Base-by-base conservation (phyloP, 331 rosid species). In the Ulmus americana region DNA sequence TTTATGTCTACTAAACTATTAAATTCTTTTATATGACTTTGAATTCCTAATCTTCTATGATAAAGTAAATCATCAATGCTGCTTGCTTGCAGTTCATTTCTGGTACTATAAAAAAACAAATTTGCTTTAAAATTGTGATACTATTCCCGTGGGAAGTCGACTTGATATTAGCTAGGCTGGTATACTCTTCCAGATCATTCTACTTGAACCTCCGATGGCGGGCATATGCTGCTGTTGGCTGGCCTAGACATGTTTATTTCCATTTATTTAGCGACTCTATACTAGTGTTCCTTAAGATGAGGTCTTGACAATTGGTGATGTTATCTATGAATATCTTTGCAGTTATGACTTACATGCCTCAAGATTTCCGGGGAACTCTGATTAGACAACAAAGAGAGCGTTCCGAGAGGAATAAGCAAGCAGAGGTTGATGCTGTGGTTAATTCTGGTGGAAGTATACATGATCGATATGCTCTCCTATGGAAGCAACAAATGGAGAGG, bases 401-500 rank as follows among this genome's bases (percentile, higher is more conserved):
- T 50, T 92, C 97, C 0, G 98, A 92, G 83, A 89, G 98, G 82
- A 92, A 87, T 79, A 92, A 81, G 83, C 95, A 86, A 73, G 97
- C 95, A 6, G 95, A 81, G 84, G 81, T 92, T 53, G 95, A 92
- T 20, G 76, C 95, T 72, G 59, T 92, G 84, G 80, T 85, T 46
- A 83, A 63, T 80, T 86, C 98, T 65, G 98, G 97, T 60, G 90
- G 84, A 65, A 89, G 82, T 59, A 85, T 92, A 77, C 84, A 43
- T 1, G 95, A 89, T 45, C 83, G 91, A 70, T 92, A 87, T 74
- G 88, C 91, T 53, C 82, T 92, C 39, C 56, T 92, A 51, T 92
- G 98, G 98, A 83, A 76, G 16, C 98, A 92, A 65, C 98, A 92
- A 76, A 92, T 92, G 98, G 95, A 92, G 56, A 89, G 98, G 98